phyloP scores from a whole-genome alignment of 768 basidiomycete species.

The Mycena albidolilacea region DNA sequence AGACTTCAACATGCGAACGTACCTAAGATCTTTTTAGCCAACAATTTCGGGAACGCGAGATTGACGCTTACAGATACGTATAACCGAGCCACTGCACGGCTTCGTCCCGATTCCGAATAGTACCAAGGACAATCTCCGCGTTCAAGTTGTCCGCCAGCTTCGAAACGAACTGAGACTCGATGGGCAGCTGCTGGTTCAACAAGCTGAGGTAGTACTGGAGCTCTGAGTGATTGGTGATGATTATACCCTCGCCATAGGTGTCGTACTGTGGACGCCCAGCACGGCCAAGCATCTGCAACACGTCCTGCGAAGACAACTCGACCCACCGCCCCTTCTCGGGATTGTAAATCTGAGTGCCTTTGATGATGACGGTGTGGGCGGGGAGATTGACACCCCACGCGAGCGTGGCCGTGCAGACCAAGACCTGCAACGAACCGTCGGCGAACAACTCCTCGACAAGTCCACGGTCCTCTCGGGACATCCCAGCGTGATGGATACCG shows the following conservation, averaged over 20 bases:
- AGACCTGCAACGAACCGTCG: constrained; percentile 92
- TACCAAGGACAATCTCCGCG: constrained; percentile 96
- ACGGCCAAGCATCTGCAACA: constrained; percentile 98
- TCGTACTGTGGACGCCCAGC: constrained; percentile 98
- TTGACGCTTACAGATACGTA: constrained; percentile 78
- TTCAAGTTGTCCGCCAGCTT: constrained; percentile 96
- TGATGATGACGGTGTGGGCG: constrained; percentile 98
- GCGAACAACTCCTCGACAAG: constrained; percentile 96
- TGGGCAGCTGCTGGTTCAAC: constrained; percentile 97
- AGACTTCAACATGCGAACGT: constrained; percentile 94
- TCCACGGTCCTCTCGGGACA: constrained; percentile 91
- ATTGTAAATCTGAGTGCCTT: constrained; percentile 99
- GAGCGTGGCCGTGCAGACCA: constrained; percentile 97
- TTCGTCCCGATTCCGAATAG: constrained; percentile 94
- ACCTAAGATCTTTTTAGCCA: constrained; percentile 61
- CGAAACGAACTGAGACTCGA: constrained; percentile 94
- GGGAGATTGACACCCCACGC: constrained; percentile 99
- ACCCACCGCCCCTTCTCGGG: constrained; percentile 99
- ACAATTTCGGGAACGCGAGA: constrained; percentile 23
- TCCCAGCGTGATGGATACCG: constrained; percentile 97
- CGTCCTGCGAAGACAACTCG: constrained; percentile 95
- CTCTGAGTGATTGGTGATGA: constrained; percentile 98
- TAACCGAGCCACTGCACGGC: constrained; percentile 98
- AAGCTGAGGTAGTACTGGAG: constrained; percentile 96
- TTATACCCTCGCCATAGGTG: constrained; percentile 96